Evolutionary conservation across 2,329 filamentous ascomycete genomes (phyloP).

Genomic region (Pseudogymnoascus sp.): DNA sequence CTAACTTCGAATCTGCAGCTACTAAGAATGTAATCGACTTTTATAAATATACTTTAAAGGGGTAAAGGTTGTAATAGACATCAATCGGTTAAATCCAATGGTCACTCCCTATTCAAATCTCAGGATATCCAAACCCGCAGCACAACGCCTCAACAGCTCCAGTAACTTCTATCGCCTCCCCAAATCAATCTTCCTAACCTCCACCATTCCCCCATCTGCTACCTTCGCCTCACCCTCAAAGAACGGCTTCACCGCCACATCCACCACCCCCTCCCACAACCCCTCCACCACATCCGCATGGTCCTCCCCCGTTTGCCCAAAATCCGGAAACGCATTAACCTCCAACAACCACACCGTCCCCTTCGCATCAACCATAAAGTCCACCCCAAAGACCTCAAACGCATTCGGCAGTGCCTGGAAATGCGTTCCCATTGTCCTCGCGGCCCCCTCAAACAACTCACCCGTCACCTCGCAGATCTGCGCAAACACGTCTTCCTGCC

Average conservation of each 20-base stretch:
- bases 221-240: constrained; percentile 39
- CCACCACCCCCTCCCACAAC: constrained; percentile 68
- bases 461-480: constrained; percentile 69
- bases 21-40: neutral
- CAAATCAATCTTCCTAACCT: constrained; percentile 45
- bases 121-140: neutral
- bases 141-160: neutral
- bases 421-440: constrained; percentile 74
- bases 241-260: constrained; percentile 58
- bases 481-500: constrained; percentile 54
- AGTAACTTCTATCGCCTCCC: constrained; percentile 28
- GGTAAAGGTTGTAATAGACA: neutral
- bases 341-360: constrained; percentile 71
- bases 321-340: constrained; percentile 94
- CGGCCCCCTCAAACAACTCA: constrained; percentile 79
- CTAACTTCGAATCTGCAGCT: neutral
- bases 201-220: constrained; percentile 36
- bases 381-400: constrained; percentile 87
- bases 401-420: constrained; percentile 84
- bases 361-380: constrained; percentile 69
- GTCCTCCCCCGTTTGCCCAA: constrained; percentile 77
- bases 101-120: neutral
- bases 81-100: neutral
- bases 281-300: constrained; percentile 63
- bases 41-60: neutral